A percentile compares a stretch with the other conserved stretches of the same genome.
phyloP scores from a whole-genome alignment of 169 alveolate species.

The Cryptosporidium sp. region DNA sequence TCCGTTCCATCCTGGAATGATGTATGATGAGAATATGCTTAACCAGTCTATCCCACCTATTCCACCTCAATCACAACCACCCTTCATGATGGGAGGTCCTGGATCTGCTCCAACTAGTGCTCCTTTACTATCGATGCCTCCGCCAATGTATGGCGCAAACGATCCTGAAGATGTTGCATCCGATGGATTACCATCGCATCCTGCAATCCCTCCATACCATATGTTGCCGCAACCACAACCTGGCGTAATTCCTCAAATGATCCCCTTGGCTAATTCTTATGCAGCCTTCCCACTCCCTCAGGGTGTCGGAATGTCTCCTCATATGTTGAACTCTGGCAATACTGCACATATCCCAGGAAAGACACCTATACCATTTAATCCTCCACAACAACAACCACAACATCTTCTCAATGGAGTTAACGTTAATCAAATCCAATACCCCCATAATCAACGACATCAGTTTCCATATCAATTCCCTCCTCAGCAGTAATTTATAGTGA shows the following conservation, averaged over 20 bases:
- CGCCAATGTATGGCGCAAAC: conserved; percentile 57
- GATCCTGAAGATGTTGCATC: conserved; percentile 70
- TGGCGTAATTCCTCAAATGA: conserved; percentile 75
- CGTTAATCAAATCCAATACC: conserved; percentile 46
- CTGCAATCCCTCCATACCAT: conserved; percentile 74
- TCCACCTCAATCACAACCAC: conserved; percentile 67
- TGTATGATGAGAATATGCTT: conserved; percentile 60
- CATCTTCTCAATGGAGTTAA: conserved; percentile 47
- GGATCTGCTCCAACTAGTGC: conserved; percentile 76
- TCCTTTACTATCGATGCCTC: conserved; percentile 70
- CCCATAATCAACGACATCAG: conserved; percentile 33
- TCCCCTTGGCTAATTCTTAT: conserved; percentile 68
- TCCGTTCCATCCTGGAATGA: conserved; percentile 83
- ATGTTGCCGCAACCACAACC: conserved; percentile 74
- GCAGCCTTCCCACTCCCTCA: conserved; percentile 75
- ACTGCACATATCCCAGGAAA: conserved; percentile 74
- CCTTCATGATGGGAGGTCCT: conserved; percentile 44
- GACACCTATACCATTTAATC: conserved; percentile 71
- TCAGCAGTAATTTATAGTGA: conserved; percentile 27
- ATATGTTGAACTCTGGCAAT: conserved; percentile 63
- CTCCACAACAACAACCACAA: conserved; percentile 59
- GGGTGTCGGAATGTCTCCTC: conserved; percentile 60
- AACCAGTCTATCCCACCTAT: conserved; percentile 65
- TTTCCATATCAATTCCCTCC: conserved; percentile 69
- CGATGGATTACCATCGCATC: conserved; percentile 73